Percentiles rank a stretch among this genome's conserved stretches.
These are phyloP conservation scores for Hirschfeldia incana DNA, from an alignment of 345 rosid species.

Conservation along the genomic window DNA sequence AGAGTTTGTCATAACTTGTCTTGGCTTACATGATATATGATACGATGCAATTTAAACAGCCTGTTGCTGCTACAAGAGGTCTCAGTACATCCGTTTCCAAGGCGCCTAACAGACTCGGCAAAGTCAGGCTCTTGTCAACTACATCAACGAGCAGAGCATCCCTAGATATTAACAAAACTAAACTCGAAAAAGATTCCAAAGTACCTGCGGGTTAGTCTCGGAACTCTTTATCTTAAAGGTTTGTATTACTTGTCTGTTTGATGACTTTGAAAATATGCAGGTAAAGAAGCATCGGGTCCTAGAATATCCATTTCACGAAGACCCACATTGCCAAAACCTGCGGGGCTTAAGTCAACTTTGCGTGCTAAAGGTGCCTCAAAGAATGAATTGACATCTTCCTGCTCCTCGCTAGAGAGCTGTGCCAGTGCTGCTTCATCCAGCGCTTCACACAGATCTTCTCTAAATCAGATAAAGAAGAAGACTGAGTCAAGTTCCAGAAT, in stretches of 20 bases:
- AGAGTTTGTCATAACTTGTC: conserved; percentile 7
- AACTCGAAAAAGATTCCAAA: conserved; percentile 54
- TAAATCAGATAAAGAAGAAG: conserved; percentile 40
- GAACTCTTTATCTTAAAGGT: neutral
- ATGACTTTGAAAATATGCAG: conserved; percentile 45
- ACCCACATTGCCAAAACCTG: conserved; percentile 53
- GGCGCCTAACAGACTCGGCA: conserved; percentile 56
- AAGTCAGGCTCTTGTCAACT: conserved; percentile 40
- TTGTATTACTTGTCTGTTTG: neutral
- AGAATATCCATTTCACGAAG: conserved; percentile 44
- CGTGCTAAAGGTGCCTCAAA: conserved; percentile 51
- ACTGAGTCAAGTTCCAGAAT: conserved; percentile 44
- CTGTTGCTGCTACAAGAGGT: conserved; percentile 35
- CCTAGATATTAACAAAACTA: conserved; percentile 48
- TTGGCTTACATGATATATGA: conserved; percentile 1
- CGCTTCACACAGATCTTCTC: conserved; percentile 47
- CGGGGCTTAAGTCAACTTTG: conserved; percentile 45
- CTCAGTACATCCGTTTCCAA: conserved; percentile 50
- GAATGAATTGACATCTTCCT: conserved; percentile 56
- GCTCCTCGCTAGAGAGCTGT: conserved; percentile 71
- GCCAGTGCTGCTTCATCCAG: conserved; percentile 67
- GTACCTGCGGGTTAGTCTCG: conserved; percentile 38
- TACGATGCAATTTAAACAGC: neutral
- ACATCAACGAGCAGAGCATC: conserved; percentile 57
- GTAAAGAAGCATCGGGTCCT: conserved; percentile 43